A percentile compares a stretch with the other conserved stretches of the same genome.
Conservation (phyloP, 2,329 filamentous ascomycete species). For the Colletotrichum filicis region DNA sequence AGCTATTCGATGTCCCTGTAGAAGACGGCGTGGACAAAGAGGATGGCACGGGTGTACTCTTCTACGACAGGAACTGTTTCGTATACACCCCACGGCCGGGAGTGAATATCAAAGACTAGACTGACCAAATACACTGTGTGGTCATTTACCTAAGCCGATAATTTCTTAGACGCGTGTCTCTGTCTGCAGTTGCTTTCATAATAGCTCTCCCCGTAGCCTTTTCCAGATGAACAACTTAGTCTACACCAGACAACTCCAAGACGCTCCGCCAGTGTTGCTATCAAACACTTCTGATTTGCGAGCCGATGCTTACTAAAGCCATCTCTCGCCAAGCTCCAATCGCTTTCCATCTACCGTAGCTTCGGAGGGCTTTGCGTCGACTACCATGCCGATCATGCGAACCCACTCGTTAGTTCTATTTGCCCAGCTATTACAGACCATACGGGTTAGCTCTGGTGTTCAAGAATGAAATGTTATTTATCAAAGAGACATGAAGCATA, state of each 20-base stretch:
- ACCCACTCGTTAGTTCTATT: slow-evolving; percentile 5
- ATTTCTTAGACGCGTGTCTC: no score
- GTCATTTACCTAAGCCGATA: no score
- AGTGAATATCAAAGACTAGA: neutral
- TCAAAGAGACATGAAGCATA: neutral
- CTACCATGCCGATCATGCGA: slow-evolving; percentile 6
- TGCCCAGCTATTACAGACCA: neutral
- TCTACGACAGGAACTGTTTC: neutral
- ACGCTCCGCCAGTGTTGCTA: no score
- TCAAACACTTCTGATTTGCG: neutral
- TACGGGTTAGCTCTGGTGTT: neutral
- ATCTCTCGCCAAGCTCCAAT: neutral
- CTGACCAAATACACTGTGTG: neutral
- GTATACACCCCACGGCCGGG: neutral
- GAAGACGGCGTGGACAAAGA: neutral
- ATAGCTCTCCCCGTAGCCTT: no score
- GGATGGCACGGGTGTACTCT: neutral
- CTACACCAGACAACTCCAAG: no score
- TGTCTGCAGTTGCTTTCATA: no score
- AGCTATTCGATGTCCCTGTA: neutral
- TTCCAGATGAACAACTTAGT: no score
- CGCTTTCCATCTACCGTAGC: neutral
- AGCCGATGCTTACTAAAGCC: neutral
- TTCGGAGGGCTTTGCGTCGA: slow-evolving; percentile 6
- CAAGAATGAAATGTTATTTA: neutral